Conservation (phyloP, 495 filamentous ascomycete species). For the Penicillium macrosclerotiorum region DNA sequence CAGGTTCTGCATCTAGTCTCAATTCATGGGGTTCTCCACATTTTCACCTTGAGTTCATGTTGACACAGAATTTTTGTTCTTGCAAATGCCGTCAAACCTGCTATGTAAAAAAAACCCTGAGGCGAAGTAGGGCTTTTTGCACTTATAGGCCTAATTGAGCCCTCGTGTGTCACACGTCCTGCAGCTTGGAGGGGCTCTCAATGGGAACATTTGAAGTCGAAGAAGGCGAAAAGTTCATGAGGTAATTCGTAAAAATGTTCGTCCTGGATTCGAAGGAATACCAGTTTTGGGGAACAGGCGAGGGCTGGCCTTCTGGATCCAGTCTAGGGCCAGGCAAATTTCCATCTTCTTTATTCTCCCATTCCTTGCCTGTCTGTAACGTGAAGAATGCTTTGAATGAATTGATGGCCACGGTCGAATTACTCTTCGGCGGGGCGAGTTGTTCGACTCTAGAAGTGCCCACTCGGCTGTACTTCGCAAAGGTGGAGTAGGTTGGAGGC, state of each 20-base stretch:
- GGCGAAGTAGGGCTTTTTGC: too few relatives aligned
- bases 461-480: slow-evolving; percentile 33
- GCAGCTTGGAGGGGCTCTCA: too few relatives aligned
- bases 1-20: too few relatives aligned
- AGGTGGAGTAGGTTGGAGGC: slow-evolving; percentile 46
- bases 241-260: slow-evolving; percentile 21
- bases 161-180: too few relatives aligned
- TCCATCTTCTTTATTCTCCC: slow-evolving; percentile 46
- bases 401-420: slow-evolving; percentile 33
- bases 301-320: slow-evolving; percentile 21
- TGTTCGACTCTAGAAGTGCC: slow-evolving; percentile 24
- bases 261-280: slow-evolving; percentile 20
- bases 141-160: too few relatives aligned
- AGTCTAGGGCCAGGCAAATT: slow-evolving; percentile 13
- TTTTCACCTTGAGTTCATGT: too few relatives aligned
- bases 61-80: too few relatives aligned
- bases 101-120: too few relatives aligned
- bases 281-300: slow-evolving; percentile 36
- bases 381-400: slow-evolving; percentile 57
- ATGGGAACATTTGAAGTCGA: too few relatives aligned
- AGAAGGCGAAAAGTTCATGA: slow-evolving; percentile 6
- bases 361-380: slow-evolving; percentile 51
- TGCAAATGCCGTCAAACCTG: too few relatives aligned
- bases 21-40: too few relatives aligned
- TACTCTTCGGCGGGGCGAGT: slow-evolving; percentile 31